Conservation (phyloP, 371 early-diverging fungal species). For the Synchytrium microbalum region DNA sequence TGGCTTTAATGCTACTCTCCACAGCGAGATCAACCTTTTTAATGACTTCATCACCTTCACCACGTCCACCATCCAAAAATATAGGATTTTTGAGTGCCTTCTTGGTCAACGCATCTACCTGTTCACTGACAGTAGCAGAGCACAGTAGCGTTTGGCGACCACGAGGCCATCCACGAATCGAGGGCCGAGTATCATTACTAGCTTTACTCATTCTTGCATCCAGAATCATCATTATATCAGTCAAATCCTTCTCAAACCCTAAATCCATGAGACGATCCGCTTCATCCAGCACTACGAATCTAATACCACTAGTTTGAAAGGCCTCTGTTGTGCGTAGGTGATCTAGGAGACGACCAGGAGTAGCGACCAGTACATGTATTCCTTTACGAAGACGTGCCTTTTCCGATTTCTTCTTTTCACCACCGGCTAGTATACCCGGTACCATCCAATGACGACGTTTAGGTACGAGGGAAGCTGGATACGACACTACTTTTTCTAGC, state of each 20-base stretch:
- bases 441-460: constrained; percentile 69
- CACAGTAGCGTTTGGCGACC: constrained; percentile 73
- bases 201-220: constrained; percentile 57
- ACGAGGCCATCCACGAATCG: constrained; percentile 25
- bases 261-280: constrained; percentile 84
- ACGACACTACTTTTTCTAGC: constrained; percentile 23
- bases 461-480: constrained; percentile 12
- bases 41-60: constrained; percentile 5
- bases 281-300: constrained; percentile 96
- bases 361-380: constrained; percentile 88
- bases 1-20: not conserved
- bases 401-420: constrained; percentile 61
- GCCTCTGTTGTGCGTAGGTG: constrained; percentile 85
- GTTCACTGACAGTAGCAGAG: constrained; percentile 83
- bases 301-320: constrained; percentile 53
- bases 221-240: constrained; percentile 46
- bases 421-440: constrained; percentile 64
- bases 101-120: constrained; percentile 76
- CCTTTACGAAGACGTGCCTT: constrained; percentile 52
- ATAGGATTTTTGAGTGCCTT: constrained; percentile 60
- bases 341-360: constrained; percentile 97
- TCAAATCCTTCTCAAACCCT: constrained; percentile 60
- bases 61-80: constrained; percentile 26
- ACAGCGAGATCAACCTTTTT: constrained; percentile 20
- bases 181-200: constrained; percentile 13